Evolutionary conservation across 768 basidiomycete species (phyloP).

Genomic region (Tulasnella sp.): DNA sequence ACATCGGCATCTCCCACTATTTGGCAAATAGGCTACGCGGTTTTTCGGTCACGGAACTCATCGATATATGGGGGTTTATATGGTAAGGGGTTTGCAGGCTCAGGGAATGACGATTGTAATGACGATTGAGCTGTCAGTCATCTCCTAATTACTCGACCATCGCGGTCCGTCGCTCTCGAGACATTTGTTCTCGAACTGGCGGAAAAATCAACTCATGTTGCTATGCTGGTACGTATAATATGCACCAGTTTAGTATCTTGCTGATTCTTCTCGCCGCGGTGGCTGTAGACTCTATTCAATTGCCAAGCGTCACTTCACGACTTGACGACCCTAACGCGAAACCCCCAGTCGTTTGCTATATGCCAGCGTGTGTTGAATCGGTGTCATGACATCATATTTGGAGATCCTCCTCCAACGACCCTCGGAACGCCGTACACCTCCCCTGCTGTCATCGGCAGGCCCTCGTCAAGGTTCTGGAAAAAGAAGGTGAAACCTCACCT

Average conservation of each 20-base stretch:
- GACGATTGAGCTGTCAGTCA: constrained; percentile 42
- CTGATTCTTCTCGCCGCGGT: constrained; percentile 18
- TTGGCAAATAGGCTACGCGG: constrained; percentile 61
- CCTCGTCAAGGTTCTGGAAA: constrained; percentile 34
- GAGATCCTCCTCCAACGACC: constrained; percentile 58
- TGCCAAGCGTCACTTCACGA: constrained; percentile 94
- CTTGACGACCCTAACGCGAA: constrained; percentile 43
- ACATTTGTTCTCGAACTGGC: constrained; percentile 83
- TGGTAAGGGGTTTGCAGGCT: constrained; percentile 38
- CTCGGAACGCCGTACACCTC: constrained; percentile 51
- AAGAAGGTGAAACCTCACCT: constrained; percentile 60
- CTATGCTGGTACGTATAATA: constrained; percentile 64
- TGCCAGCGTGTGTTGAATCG: constrained; percentile 84
- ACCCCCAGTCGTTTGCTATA: constrained; percentile 70
- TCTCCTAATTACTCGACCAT: constrained; percentile 84
- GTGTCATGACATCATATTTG: constrained; percentile 95
- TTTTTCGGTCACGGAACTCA: constrained; percentile 55
- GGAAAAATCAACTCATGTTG: constrained; percentile 86
- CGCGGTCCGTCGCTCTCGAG: constrained; percentile 84
- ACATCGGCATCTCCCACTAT: constrained; percentile 83
- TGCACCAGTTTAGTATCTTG: constrained; percentile 19
- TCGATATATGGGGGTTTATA: constrained; percentile 82
- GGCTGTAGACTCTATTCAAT: constrained; percentile 81
- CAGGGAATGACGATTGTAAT: constrained; percentile 20
- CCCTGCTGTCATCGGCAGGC: constrained; percentile 36